Percentiles rank a stretch among this genome's conserved stretches.
Evolutionary conservation across 192 early-diverging fungal species (phyloP).

Genomic region (Coemansia sp.): DNA sequence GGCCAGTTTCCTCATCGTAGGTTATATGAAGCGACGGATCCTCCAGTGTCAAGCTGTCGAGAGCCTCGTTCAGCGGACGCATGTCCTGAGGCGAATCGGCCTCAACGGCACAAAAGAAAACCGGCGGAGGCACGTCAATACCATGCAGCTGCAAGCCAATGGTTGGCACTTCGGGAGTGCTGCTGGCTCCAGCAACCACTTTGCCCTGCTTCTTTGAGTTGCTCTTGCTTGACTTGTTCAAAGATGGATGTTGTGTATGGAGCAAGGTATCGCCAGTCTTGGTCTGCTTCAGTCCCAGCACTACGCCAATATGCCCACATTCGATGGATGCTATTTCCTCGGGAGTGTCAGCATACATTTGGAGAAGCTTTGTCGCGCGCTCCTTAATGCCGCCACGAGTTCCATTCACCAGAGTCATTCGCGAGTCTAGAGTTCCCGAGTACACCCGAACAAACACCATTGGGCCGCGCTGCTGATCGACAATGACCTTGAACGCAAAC

Average conservation of each 20-base stretch:
- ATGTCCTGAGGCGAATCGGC: constrained; percentile 75
- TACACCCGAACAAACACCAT: constrained; percentile 91
- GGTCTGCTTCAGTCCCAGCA: constrained; percentile 78
- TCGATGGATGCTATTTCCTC: constrained; percentile 73
- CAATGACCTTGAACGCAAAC: constrained; percentile 90
- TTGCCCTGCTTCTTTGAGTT: constrained; percentile 1
- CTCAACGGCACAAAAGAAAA: constrained; percentile 77
- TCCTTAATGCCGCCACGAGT: constrained; percentile 63
- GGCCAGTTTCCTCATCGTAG: constrained; percentile 79
- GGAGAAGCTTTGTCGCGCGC: constrained; percentile 74
- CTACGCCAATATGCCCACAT: constrained; percentile 80
- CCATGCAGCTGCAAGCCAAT: constrained; percentile 59
- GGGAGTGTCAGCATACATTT: constrained; percentile 86
- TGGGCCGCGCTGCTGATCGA: constrained; percentile 79
- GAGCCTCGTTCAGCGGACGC: constrained; percentile 63
- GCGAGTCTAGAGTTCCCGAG: constrained; percentile 67
- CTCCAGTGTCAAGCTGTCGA: constrained; percentile 72
- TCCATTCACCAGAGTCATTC: constrained; percentile 65
- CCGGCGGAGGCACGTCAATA: constrained; percentile 79
- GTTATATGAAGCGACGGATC: constrained; percentile 79
- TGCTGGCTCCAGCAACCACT: constrained; percentile 1
- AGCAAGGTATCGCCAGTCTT: constrained; percentile 83
- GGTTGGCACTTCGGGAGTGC: constrained; percentile 3
- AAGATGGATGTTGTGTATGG: constrained; percentile 50
- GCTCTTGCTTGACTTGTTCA: background rate